Percentiles rank a stretch among this genome's conserved stretches.
These are phyloP conservation scores for Protea cynaroides DNA, from an alignment of 164 flowering plant genomes.

Conservation along the genomic window DNA sequence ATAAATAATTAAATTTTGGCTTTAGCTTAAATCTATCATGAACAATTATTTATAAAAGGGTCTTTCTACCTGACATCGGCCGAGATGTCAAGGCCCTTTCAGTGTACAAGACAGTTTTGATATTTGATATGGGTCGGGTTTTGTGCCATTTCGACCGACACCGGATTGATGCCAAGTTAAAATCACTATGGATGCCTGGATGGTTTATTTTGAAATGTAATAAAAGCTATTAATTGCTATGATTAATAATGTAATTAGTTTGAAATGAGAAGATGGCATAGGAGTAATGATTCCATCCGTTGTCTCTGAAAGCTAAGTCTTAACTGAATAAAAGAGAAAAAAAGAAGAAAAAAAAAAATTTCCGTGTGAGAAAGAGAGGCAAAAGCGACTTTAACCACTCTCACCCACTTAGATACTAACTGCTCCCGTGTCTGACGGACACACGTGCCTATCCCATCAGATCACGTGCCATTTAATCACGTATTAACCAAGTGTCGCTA, in stretches of 20 bases:
- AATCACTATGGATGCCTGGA: no score
- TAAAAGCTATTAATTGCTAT: background rate
- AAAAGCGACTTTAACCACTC: background rate
- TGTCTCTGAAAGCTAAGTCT: slow-evolving; percentile 9
- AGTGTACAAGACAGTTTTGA: no score
- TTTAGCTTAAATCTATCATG: no score
- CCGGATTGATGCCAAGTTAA: no score
- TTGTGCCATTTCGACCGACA: no score
- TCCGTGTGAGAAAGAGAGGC: background rate
- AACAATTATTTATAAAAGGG: no score
- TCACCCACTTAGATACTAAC: slow-evolving; percentile 4
- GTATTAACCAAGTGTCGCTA: background rate
- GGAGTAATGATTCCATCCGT: slow-evolving; percentile 1
- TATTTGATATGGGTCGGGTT: no score
- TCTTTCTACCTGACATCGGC: no score
- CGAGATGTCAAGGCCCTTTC: no score
- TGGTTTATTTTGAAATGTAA: background rate
- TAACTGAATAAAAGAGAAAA: background rate
- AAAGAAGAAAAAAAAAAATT: no score
- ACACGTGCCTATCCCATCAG: background rate
- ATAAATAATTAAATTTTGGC: no score
- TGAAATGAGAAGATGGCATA: slow-evolving; percentile 1
- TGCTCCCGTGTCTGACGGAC: slow-evolving; percentile 12
- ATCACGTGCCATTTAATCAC: background rate
- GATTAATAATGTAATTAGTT: background rate